Evolutionary conservation across 108 stramenopile species (phyloP).

Genomic region (Thalassiosira profunda): DNA sequence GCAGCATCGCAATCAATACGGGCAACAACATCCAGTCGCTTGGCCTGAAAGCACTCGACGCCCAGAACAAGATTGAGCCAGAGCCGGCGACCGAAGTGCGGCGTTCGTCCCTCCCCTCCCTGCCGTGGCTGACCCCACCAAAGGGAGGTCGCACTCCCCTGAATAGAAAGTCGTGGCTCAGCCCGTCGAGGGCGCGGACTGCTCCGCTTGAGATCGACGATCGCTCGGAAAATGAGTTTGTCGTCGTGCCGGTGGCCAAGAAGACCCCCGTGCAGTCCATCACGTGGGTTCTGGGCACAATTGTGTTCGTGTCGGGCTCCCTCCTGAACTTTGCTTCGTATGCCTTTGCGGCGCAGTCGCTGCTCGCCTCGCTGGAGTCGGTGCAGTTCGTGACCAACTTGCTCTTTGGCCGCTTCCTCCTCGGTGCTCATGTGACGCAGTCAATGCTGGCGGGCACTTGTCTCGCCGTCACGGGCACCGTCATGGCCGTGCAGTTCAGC

Average conservation of each 20-base stretch:
- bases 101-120: neutral
- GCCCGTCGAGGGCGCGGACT: conserved; percentile 22
- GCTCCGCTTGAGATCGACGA: conserved; percentile 16
- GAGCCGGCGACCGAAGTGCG: neutral
- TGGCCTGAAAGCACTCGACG: conserved; percentile 21
- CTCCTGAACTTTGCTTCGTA: conserved; percentile 74
- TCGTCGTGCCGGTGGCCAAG: conserved; percentile 17
- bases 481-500: conserved; percentile 59
- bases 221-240: conserved; percentile 12
- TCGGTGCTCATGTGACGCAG: conserved; percentile 48
- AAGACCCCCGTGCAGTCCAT: conserved; percentile 21
- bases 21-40: conserved; percentile 82
- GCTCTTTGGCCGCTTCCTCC: conserved; percentile 64
- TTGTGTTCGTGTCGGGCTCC: conserved; percentile 62
- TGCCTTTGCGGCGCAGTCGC: conserved; percentile 72
- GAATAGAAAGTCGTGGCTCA: conserved; percentile 18
- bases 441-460: conserved; percentile 63
- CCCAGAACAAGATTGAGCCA: conserved; percentile 1
- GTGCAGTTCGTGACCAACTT: conserved; percentile 82
- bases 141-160: too few species aligned
- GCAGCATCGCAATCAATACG: conserved; percentile 74
- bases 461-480: conserved; percentile 62
- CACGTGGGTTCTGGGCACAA: conserved; percentile 63
- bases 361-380: conserved; percentile 75
- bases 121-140: too few species aligned